Base-by-base conservation (phyloP, 208 protist species). In the Leishmania mexicana region DNA sequence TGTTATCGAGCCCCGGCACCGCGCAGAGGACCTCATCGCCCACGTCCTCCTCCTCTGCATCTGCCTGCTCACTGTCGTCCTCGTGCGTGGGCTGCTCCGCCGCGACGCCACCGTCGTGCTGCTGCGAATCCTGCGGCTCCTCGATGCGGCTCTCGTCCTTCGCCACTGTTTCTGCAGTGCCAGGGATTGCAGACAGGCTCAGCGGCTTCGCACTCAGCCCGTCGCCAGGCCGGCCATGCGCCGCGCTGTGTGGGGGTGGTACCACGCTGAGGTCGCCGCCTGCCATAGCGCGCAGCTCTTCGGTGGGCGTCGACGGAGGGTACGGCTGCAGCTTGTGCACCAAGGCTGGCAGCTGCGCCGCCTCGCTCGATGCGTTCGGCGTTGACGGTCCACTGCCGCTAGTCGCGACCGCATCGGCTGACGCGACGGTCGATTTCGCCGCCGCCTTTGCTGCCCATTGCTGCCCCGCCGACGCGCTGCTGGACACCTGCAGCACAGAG, bases 1-100 rank as follows among this genome's bases (percentile, higher is more conserved):
- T 96, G 79, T 92, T 91, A 77, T 97, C 94, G 38, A 97, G 89
- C 1, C 92, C 92, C 4, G 92, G 92, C 38, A 95, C 86, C 11
- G 91, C 90, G 76, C 93, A 96, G 24, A 97, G 79, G 42, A 97
- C 84, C 78, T 97, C 94, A 40, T 93, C 87, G n/a, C 77, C 79
- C 35, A 78, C 68, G 38, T 96, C 88, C 21, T 91, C 88, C 11
- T 90, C 83, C 4, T 87, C 71, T 24, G 88, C 45, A 47, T 72
- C n/a, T 40, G 42, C 62, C 62, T 38, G 28, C 19, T 65, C 13
- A 49, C 40, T 40, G 62, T 75, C n/a, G 10, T 73, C 47, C 28
- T 68, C 76, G 21, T 45, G 53, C 51, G 47, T 54, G 42, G 51
- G 21, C 10, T 47, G 5, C 31, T 24, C 67, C 67, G 10, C 38